These are phyloP conservation scores for Cucurbitaria berberidis DNA, from an alignment of 2,329 filamentous ascomycete genomes.

Conservation along the genomic window DNA sequence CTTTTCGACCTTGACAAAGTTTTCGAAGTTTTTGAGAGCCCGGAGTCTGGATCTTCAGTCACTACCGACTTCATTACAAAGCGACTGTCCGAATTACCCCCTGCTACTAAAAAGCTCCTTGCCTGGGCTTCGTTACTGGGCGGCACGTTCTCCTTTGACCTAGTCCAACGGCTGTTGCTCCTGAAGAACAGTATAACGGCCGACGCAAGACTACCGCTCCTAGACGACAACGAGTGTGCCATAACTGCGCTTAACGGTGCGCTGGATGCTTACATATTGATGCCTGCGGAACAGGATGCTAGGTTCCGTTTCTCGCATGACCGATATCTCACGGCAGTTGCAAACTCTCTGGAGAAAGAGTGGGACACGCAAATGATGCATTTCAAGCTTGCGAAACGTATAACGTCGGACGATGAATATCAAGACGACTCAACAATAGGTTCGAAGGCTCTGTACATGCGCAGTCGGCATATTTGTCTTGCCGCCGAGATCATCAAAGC, in stretches of 20 bases:
- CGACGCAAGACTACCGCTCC: constrained; percentile 56
- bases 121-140: constrained; percentile 87
- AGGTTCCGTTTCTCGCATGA: constrained; percentile 88
- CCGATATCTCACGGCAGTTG: constrained; percentile 78
- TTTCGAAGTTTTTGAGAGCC: constrained; percentile 82
- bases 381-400: constrained; percentile 81
- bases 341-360: constrained; percentile 66
- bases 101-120: constrained; percentile 76
- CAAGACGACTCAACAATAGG: constrained; percentile 61
- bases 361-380: constrained; percentile 69
- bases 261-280: constrained; percentile 79
- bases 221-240: constrained; percentile 68
- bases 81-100: constrained; percentile 76
- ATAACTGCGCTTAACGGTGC: constrained; percentile 82
- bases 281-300: constrained; percentile 83
- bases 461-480: constrained; percentile 81
- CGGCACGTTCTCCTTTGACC: constrained; percentile 79
- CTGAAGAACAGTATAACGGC: constrained; percentile 64
- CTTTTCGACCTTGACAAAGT: constrained; percentile 80
- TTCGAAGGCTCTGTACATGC: constrained; percentile 66
- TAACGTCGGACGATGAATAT: constrained; percentile 72
- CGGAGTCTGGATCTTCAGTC: constrained; percentile 78
- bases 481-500: constrained; percentile 76
- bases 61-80: constrained; percentile 83
- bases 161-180: constrained; percentile 77